These are phyloP conservation scores for Baorangia bicolor DNA, from an alignment of 768 basidiomycete genomes.

Conservation along the genomic window DNA sequence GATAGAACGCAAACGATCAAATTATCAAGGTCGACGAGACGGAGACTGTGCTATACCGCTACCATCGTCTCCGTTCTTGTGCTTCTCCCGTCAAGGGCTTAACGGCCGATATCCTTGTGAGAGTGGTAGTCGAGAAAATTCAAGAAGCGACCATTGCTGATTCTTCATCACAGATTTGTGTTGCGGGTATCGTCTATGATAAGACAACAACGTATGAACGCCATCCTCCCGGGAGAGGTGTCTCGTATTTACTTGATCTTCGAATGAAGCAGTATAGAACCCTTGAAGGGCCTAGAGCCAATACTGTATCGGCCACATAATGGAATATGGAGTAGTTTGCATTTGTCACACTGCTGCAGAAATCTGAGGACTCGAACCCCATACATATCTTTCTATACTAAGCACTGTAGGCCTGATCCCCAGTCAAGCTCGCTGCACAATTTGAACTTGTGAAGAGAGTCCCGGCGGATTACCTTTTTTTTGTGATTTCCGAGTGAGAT, in stretches of 20 bases:
- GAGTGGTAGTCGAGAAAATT: conserved; percentile 17
- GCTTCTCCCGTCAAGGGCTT: conserved; percentile 84
- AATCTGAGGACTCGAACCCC: too few relatives aligned
- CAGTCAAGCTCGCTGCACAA: neutral
- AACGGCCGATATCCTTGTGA: conserved; percentile 78
- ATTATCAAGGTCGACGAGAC: conserved; percentile 42
- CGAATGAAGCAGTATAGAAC: conserved; percentile 25
- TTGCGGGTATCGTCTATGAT: conserved; percentile 64
- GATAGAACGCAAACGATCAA: conserved; percentile 58
- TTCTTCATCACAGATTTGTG: conserved; percentile 32
- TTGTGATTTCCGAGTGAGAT: too few relatives aligned
- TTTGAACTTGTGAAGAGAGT: neutral
- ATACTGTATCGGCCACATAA: conserved; percentile 1
- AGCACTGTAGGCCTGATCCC: neutral
- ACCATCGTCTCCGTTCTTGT: conserved; percentile 79
- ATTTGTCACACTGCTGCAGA: neutral
- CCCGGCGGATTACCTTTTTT: too few relatives aligned
- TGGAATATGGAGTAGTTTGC: neutral
- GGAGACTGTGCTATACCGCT: conserved; percentile 59
- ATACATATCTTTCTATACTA: neutral
- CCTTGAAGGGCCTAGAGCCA: conserved; percentile 3
- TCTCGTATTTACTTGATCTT: conserved; percentile 28
- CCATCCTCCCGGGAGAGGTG: conserved; percentile 53
- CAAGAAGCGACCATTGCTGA: neutral
- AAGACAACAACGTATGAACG: conserved; percentile 50